A percentile compares a stretch with the other conserved stretches of the same genome.
These are phyloP conservation scores for Colletotrichum chlorophyti DNA, from an alignment of 2,329 filamentous ascomycete species.

Conservation along the genomic window DNA sequence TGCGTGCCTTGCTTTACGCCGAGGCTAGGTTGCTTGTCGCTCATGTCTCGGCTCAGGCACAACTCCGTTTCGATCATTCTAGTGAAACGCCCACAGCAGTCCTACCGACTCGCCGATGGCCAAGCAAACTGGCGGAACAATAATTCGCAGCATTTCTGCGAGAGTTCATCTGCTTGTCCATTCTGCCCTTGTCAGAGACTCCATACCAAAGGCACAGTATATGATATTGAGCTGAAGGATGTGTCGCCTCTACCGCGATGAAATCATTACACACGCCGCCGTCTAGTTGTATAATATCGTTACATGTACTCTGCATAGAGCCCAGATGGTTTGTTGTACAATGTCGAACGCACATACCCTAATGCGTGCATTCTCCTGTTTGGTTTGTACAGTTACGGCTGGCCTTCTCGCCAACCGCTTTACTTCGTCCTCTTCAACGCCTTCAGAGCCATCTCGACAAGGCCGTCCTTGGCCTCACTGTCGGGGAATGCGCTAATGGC, in stretches of 20 bases:
- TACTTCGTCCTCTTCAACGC: constrained; percentile 89
- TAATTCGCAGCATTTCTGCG: too few species aligned
- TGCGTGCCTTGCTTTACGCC: not conserved
- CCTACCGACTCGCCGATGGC: too few species aligned
- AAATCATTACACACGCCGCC: not conserved
- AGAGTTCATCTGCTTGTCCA: too few species aligned
- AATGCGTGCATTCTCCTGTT: constrained; percentile 22
- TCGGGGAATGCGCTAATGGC: constrained; percentile 87
- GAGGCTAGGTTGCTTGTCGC: too few species aligned
- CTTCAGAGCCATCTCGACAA: constrained; percentile 94
- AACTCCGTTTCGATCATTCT: too few species aligned
- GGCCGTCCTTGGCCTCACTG: constrained; percentile 91
- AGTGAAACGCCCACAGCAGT: too few species aligned
- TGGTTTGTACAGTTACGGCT: not conserved
- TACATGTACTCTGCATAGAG: constrained; percentile 27
- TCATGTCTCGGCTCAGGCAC: too few species aligned
- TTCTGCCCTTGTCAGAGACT: too few species aligned
- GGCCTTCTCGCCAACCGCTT: constrained; percentile 10
- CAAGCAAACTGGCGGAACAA: too few species aligned
- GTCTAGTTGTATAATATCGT: constrained; percentile 30
- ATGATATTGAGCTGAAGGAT: constrained; percentile 25
- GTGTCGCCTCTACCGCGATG: not conserved
- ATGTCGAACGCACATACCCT: constrained; percentile 21
- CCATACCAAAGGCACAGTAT: too few species aligned
- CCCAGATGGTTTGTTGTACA: constrained; percentile 26